Conservation (phyloP, 192 early-diverging fungal species). For the Backusella australiensis region DNA sequence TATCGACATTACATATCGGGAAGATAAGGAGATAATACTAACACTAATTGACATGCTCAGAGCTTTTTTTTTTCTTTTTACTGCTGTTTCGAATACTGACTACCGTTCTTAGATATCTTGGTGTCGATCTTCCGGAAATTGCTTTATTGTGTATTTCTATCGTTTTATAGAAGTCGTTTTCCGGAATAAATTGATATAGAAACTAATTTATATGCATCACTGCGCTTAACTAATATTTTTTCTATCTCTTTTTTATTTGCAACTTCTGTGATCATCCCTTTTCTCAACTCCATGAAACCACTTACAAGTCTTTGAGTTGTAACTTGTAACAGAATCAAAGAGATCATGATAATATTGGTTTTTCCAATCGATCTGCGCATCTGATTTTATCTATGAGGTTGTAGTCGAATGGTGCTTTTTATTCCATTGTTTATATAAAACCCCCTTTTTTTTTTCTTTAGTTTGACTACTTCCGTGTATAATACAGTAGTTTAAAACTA, state of each 20-base stretch:
- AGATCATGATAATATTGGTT: too few species aligned
- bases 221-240: too few species aligned
- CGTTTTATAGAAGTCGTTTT: background rate
- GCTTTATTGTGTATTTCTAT: background rate
- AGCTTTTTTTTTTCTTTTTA: background rate
- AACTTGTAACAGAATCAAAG: background rate
- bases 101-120: background rate
- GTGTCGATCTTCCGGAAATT: background rate
- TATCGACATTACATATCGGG: background rate
- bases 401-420: too few species aligned
- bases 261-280: background rate
- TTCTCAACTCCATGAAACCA: background rate
- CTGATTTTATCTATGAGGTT: too few species aligned
- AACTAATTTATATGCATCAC: background rate
- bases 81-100: background rate
- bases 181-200: background rate
- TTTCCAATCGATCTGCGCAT: too few species aligned
- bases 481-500: too few species aligned
- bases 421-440: background rate
- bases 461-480: too few species aligned
- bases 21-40: background rate
- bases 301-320: background rate
- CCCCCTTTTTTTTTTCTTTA: background rate
- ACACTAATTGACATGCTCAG: background rate
- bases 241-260: background rate